Evolutionary conservation across 352 stramenopile genomes (phyloP), one percentile per base, ranked within the genome.

Genomic region (Elongisporangium prolatum): DNA sequence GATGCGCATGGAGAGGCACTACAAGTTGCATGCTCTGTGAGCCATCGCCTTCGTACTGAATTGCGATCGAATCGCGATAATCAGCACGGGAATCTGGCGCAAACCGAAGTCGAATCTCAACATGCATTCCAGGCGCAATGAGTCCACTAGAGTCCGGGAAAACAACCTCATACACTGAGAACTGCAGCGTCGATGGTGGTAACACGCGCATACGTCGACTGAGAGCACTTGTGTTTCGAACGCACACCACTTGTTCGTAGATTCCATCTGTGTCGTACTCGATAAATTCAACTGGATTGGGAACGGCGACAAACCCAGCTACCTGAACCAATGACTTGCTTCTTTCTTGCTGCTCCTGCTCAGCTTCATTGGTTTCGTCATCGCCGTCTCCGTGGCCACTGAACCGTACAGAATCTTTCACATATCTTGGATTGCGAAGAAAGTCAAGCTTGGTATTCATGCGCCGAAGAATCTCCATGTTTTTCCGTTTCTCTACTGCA

Each of bases 381-480:
- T 34, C 48, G 16, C 6, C n/a, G 14, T 22, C 49, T 51, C 28
- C 48, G 11, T 48, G 17, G 21, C 54, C 53, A 18, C 10, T 56
- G 7, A 57, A 44, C 34, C 34, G 34, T 13, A 44, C 34, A 16
- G 34, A 44, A 44, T 44, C 34, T 17, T 44, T 44, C 34, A 44
- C 61, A 53, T 72, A 91, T 3, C 84, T 72, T 11, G 84, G 81
- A 24, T 93, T 93, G 34, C 84, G 67, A 0, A 81, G 37, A 59
- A 86, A 93, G 51, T 88, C 71, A 17, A 93, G 82, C 47, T 88
- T 90, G 9, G 64, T 89, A 57, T 93, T 80, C 84, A 93, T 91
- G 16, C 80, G 81, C 8, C 77, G 54, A 11, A 91, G 72, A 54
- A 93, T 91, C 25, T 55, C 76, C 54, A 79, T 63, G 58, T 93